phyloP scores from a whole-genome alignment of 2,329 filamentous ascomycete genomes.

The Waltergamsia citrina region DNA sequence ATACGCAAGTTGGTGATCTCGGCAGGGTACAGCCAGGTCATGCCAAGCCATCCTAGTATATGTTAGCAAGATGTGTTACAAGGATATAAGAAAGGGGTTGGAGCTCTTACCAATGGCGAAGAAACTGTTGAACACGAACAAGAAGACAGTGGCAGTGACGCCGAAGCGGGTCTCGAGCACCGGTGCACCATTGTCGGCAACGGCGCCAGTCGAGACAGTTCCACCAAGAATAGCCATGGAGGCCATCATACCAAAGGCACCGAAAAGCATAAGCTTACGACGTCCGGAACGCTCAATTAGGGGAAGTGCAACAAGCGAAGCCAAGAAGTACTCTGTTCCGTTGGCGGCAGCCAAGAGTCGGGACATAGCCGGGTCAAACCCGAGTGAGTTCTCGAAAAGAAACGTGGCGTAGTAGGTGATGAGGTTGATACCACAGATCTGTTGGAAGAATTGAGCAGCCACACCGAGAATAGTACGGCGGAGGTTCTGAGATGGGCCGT shows the following conservation, averaged over 20 bases:
- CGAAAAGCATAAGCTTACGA: constrained; percentile 53
- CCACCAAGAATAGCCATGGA: constrained; percentile 48
- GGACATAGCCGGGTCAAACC: constrained; percentile 33
- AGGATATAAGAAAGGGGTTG: not conserved
- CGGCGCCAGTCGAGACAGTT: constrained; percentile 17
- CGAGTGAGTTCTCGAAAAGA: constrained; percentile 30
- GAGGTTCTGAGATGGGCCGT: constrained; percentile 26
- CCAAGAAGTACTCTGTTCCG: constrained; percentile 31
- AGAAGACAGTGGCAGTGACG: constrained; percentile 31
- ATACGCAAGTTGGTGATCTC: constrained; percentile 53
- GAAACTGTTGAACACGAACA: constrained; percentile 54
- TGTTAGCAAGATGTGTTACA: constrained; percentile 8
- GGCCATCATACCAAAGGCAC: constrained; percentile 53
- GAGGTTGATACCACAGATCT: constrained; percentile 19
- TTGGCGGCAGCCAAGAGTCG: constrained; percentile 46
- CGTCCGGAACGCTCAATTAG: constrained; percentile 45
- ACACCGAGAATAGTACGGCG: constrained; percentile 28
- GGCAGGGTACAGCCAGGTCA: constrained; percentile 50
- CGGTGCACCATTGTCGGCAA: constrained; percentile 15
- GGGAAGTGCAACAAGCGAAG: constrained; percentile 25
- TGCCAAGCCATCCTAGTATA: constrained; percentile 40
- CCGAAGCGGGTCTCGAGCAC: constrained; percentile 14
- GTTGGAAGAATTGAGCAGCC: constrained; percentile 16
- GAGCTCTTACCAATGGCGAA: constrained; percentile 33
- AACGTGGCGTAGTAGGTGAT: constrained; percentile 24